Base-by-base conservation (phyloP, 345 rosid species). In the Euphorbia lathyris region DNA sequence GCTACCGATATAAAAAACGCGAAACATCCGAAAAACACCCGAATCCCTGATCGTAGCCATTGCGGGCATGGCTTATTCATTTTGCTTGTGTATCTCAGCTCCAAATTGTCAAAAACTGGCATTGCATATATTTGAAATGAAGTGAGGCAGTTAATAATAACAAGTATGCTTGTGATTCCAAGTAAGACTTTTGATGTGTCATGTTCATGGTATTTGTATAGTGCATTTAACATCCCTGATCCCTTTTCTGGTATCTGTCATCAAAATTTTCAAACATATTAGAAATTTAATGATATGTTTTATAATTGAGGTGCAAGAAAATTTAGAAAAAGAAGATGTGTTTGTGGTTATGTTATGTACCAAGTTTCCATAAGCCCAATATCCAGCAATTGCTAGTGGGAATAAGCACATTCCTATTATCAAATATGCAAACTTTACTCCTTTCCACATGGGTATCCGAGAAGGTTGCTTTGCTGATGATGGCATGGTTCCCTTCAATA, bases 121-220 rank as follows among this genome's bases (percentile, higher is more conserved):
- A 83, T 88, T 1, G 90, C 88, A 29, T 84, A 84, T 63, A 88
- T 80, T 74, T 86, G 89, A 71, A 86, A 84, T 0, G 87, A 81
- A 75, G 84, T 84, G 60, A 86, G 82, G 73, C 85, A 67, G 82
- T 79, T 84, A 19, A 84, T 42, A 34, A 86, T 82, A n/a, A 88
- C 72, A 17, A 88, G 80, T 13, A 85, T 45, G 63, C 88, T 75
- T 58, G 82, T 71, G 57, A 86, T 20, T 25, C 81, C 80, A 20
- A 84, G 78, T 29, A 82, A 25, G 14, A 40, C 40, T 57, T 71
- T 83, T 0, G 93, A 73, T 23, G 81, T 76, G 57, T 74, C 74
- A 7, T 66, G 79, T 13, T 58, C 48, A 42, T 80, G 85, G 72
- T 74, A 67, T 9, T 70, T 45, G 82, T 83, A 78, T 63, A 80